phyloP scores from a whole-genome alignment of 2,329 filamentous ascomycete genomes.

The Pseudogymnoascus sp. region DNA sequence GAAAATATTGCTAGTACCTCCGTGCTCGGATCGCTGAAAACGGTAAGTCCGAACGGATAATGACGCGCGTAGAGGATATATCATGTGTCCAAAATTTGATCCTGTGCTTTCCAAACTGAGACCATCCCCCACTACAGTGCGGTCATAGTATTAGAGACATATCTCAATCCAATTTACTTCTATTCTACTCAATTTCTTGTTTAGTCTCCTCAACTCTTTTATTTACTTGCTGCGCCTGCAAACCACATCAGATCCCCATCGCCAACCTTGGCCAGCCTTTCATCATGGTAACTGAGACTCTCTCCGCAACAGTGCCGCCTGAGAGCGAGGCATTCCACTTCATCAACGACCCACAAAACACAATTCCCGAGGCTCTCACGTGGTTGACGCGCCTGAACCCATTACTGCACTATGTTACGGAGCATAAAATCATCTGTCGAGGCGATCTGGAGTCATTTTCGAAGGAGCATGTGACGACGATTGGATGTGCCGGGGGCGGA shows the following conservation, averaged over 20 bases:
- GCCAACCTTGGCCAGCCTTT: not conserved
- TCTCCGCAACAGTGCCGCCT: conserved; percentile 16
- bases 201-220: not conserved
- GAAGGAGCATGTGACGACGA: conserved; percentile 23
- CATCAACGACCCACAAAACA: conserved; percentile 13
- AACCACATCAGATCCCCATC: too few relatives aligned
- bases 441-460: conserved; percentile 21
- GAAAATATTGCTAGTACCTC: not conserved
- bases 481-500: conserved; percentile 24
- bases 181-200: too few relatives aligned
- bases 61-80: not conserved
- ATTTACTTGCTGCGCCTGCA: not conserved
- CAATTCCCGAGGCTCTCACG: conserved; percentile 22
- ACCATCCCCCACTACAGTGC: too few relatives aligned
- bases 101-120: too few relatives aligned
- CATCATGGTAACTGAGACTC: conserved; percentile 11
- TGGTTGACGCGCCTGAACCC: conserved; percentile 20
- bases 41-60: not conserved
- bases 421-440: conserved; percentile 22
- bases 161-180: too few relatives aligned
- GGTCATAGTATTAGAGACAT: too few relatives aligned
- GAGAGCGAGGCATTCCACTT: conserved; percentile 21
- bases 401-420: conserved; percentile 18
- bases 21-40: not conserved
- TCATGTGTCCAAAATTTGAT: too few relatives aligned